Evolutionary conservation across 208 protist genomes (phyloP).

Genomic region (Leishmania aethiopica): DNA sequence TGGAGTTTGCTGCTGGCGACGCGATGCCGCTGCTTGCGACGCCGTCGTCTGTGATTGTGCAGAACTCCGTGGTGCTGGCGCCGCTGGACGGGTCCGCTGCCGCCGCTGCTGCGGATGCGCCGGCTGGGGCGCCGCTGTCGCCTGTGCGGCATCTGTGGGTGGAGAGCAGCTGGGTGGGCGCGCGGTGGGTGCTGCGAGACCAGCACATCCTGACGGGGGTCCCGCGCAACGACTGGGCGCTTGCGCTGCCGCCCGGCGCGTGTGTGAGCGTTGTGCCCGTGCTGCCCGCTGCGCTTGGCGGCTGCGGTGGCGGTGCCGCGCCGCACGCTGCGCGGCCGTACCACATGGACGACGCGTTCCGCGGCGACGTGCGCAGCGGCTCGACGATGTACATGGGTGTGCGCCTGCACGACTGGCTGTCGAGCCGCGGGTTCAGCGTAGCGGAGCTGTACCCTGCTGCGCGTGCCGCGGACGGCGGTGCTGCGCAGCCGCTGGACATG

Average conservation of each 20-base stretch:
- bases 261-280: slow-evolving; percentile 48
- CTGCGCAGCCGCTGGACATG: slow-evolving; percentile 24
- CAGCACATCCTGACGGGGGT: slow-evolving; percentile 50
- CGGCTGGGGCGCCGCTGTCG: background rate
- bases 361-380: slow-evolving; percentile 23
- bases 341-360: slow-evolving; percentile 44
- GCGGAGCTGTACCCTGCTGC: slow-evolving; percentile 21
- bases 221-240: slow-evolving; percentile 43
- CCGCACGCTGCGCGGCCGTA: slow-evolving; percentile 42
- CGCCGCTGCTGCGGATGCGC: background rate
- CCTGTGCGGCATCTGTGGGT: slow-evolving; percentile 40
- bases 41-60: slow-evolving; percentile 30
- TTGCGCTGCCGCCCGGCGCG: slow-evolving; percentile 30
- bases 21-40: slow-evolving; percentile 35
- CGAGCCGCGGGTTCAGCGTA: slow-evolving; percentile 21
- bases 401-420: slow-evolving; percentile 37
- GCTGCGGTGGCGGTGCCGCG: background rate
- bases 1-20: slow-evolving; percentile 25
- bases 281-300: background rate
- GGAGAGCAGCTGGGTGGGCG: slow-evolving; percentile 46
- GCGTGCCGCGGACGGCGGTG: background rate
- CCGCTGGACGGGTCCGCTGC: slow-evolving; percentile 22
- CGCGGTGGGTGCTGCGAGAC: slow-evolving; percentile 26
- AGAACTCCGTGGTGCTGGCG: slow-evolving; percentile 28
- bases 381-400: slow-evolving; percentile 40